Evolutionary conservation across 495 filamentous ascomycete species (phyloP).

Genomic region (Chaetomium fimeti): DNA sequence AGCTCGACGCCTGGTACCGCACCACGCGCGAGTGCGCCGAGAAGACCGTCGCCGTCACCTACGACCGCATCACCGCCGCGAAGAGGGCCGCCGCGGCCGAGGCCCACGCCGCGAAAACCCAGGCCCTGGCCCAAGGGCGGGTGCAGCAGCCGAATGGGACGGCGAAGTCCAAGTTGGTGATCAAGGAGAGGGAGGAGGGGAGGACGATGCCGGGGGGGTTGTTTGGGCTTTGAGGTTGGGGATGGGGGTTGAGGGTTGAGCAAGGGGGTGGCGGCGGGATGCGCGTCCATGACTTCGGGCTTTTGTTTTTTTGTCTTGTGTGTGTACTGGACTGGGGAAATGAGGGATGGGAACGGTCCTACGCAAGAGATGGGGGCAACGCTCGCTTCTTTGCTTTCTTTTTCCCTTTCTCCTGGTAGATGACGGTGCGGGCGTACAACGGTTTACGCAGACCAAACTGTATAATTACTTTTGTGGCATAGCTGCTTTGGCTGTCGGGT

Average conservation of each 20-base stretch:
- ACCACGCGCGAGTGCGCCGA: slow-evolving; percentile 34
- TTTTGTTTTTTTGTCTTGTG: background rate
- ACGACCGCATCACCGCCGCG: slow-evolving; percentile 18
- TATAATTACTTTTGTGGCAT: slow-evolving; percentile 17
- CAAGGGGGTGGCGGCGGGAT: background rate
- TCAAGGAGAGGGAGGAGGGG: background rate
- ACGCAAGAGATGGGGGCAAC: background rate
- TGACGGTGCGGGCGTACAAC: slow-evolving; percentile 12
- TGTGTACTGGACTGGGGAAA: background rate
- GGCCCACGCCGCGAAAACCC: background rate
- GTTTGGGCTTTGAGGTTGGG: slow-evolving; percentile 12
- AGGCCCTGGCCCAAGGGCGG: background rate
- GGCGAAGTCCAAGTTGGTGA: background rate
- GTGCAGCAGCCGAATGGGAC: background rate
- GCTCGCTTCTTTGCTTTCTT: background rate
- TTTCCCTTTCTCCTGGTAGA: slow-evolving; percentile 13
- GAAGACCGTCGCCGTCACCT: slow-evolving; percentile 29
- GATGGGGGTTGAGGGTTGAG: background rate
- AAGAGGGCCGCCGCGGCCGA: background rate
- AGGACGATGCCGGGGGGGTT: slow-evolving; percentile 12
- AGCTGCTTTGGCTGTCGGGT: background rate
- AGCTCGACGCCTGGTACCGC: slow-evolving; percentile 58
- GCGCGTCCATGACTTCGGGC: background rate
- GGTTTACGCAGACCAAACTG: slow-evolving; percentile 14
- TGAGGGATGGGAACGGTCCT: background rate